Percentiles rank a stretch among this genome's conserved stretches.
Evolutionary conservation across 2,329 filamentous ascomycete species (phyloP).

Genomic region (Xylariales sp.): DNA sequence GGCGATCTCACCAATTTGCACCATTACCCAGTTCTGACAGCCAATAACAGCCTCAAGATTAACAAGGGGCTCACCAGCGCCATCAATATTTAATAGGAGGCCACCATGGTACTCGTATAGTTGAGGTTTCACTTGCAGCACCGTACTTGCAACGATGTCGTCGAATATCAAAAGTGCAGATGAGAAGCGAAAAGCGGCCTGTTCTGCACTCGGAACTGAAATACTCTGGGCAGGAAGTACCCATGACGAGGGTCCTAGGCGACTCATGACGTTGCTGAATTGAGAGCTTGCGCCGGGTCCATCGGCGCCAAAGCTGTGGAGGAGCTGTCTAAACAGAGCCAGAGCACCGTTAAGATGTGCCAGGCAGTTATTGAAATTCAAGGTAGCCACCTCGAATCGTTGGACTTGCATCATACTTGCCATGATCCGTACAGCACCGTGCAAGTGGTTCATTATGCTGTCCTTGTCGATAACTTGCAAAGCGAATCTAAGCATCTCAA

Average conservation of each 20-base stretch:
- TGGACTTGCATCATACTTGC: constrained; percentile 29
- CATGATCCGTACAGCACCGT: constrained; percentile 20
- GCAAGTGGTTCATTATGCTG: constrained; percentile 14
- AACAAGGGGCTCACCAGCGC: constrained; percentile 8
- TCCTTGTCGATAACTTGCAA: constrained; percentile 15
- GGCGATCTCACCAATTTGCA: constrained; percentile 14
- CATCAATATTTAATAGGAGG: constrained; percentile 12
- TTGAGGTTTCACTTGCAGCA: constrained; percentile 21
- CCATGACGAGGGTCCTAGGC: constrained; percentile 14
- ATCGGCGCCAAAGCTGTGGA: constrained; percentile 9
- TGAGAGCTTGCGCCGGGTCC: not conserved
- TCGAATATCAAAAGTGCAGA: constrained; percentile 26
- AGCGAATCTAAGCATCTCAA: constrained; percentile 13
- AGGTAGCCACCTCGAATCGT: constrained; percentile 24
- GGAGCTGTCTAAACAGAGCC: constrained; percentile 24
- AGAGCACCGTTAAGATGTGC: constrained; percentile 26
- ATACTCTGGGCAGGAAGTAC: constrained; percentile 4
- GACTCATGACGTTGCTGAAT: constrained; percentile 12
- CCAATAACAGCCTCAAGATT: constrained; percentile 13
- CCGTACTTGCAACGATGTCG: constrained; percentile 29
- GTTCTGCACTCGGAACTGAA: constrained; percentile 25
- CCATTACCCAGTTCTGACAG: constrained; percentile 16
- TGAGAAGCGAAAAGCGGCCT: constrained; percentile 30
- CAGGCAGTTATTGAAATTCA: constrained; percentile 27
- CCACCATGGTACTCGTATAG: constrained; percentile 19